Evolutionary conservation across 2,329 filamentous ascomycete genomes (phyloP).

Genomic region (Fusarium protoensiforme): DNA sequence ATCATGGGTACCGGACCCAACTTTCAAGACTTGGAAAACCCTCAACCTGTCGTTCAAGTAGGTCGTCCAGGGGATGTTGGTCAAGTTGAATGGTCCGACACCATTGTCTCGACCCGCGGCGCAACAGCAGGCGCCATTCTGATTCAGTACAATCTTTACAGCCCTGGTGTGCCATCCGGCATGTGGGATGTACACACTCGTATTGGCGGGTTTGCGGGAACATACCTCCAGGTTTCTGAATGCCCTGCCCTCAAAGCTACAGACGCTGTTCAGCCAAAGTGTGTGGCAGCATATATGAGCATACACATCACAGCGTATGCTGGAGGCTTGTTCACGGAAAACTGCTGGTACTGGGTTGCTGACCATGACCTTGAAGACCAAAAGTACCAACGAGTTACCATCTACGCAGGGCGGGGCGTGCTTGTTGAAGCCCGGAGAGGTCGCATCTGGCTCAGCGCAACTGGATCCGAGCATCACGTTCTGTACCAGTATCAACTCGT

Average conservation of each 20-base stretch:
- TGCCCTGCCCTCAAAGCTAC: constrained; percentile 66
- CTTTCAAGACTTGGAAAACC: constrained; percentile 67
- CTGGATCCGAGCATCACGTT: constrained; percentile 72
- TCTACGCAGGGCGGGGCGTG: constrained; percentile 65
- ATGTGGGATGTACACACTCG: constrained; percentile 84
- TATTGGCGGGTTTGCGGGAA: constrained; percentile 78
- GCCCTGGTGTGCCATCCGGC: constrained; percentile 56
- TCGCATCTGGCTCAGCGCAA: constrained; percentile 71
- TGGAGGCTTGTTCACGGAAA: constrained; percentile 55
- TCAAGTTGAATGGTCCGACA: constrained; percentile 76
- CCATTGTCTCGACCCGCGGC: constrained; percentile 76
- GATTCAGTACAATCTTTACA: constrained; percentile 78
- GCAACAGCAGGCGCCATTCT: constrained; percentile 74
- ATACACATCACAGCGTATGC: constrained; percentile 55
- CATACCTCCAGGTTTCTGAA: constrained; percentile 72
- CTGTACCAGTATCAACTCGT: constrained; percentile 77
- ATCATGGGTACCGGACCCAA: constrained; percentile 66
- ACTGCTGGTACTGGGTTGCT: constrained; percentile 59
- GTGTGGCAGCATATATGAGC: constrained; percentile 56
- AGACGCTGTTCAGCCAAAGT: constrained; percentile 44
- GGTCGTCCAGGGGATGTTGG: constrained; percentile 72
- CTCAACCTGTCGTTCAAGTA: constrained; percentile 74
- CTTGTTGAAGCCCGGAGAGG: constrained; percentile 53
- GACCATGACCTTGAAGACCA: constrained; percentile 67
- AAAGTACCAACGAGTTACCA: constrained; percentile 59